Percentiles rank a stretch among this genome's conserved stretches.
phyloP scores from a whole-genome alignment of 768 basidiomycete genomes.

The Tricholoma terreum region DNA sequence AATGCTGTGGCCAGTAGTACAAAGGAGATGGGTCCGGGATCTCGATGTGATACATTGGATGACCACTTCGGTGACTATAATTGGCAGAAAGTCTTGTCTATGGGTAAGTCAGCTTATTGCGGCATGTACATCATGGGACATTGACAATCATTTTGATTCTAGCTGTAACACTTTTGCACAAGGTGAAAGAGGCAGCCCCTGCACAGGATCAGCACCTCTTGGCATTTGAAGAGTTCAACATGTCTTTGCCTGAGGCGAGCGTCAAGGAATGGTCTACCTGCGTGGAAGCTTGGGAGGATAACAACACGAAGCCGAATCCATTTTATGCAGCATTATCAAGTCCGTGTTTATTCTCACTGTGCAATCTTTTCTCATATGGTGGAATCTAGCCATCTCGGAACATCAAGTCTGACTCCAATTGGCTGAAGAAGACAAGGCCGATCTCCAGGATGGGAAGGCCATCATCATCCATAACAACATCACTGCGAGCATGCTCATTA shows the following conservation, averaged over 20 bases:
- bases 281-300: conserved; percentile 7
- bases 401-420: conserved; percentile 5
- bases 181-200: too few species aligned
- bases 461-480: conserved; percentile 5
- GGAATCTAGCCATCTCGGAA: not conserved
- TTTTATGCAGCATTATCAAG: not conserved
- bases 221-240: not conserved
- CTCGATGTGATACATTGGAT: too few species aligned
- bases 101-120: conserved; percentile 13
- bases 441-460: not conserved
- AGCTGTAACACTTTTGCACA: too few species aligned
- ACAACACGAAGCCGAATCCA: conserved; percentile 2
- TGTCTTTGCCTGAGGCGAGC: not conserved
- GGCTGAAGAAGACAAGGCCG: conserved; percentile 7
- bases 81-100: conserved; percentile 18
- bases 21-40: too few species aligned
- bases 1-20: too few species aligned
- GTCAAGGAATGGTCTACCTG: not conserved
- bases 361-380: not conserved
- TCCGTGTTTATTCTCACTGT: not conserved
- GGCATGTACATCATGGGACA: not conserved
- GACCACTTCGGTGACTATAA: too few species aligned
- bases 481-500: conserved; percentile 21
- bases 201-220: not conserved
- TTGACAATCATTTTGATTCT: not conserved